Percentiles rank a stretch among this genome's conserved stretches.
phyloP scores from a whole-genome alignment of 768 basidiomycete species.

The Pulveroboletus sp. region DNA sequence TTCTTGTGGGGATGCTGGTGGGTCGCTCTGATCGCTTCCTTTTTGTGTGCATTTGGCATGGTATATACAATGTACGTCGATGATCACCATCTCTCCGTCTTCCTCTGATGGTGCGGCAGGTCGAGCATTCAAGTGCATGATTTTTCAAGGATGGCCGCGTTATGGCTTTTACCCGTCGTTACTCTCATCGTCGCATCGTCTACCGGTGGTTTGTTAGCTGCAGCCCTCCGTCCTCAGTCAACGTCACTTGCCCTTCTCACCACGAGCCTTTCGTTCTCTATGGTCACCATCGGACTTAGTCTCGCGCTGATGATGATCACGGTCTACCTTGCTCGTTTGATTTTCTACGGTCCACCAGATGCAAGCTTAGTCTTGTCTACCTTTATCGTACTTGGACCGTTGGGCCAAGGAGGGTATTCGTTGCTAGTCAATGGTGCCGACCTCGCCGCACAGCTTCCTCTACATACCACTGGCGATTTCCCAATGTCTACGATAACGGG shows the following conservation, averaged over 20 bases:
- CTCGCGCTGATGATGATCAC: constrained; percentile 48
- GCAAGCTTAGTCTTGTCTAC: constrained; percentile 37
- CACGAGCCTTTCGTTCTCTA: constrained; percentile 38
- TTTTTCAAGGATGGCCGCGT: constrained; percentile 36
- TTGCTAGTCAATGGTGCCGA: constrained; percentile 38
- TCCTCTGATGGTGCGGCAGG: constrained; percentile 29
- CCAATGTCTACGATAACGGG: constrained; percentile 34
- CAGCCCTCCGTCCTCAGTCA: constrained; percentile 34
- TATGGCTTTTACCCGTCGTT: constrained; percentile 51
- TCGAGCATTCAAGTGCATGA: constrained; percentile 40
- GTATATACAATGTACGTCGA: constrained; percentile 41
- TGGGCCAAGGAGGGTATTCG: constrained; percentile 49
- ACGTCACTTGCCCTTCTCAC: constrained; percentile 39
- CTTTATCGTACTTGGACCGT: constrained; percentile 49
- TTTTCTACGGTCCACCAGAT: constrained; percentile 39
- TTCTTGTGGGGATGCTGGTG: constrained; percentile 50
- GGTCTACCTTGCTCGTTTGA: constrained; percentile 42
- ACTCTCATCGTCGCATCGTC: constrained; percentile 51
- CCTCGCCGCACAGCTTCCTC: constrained; percentile 32
- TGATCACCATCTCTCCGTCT: not conserved
- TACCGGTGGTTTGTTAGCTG: constrained; percentile 42
- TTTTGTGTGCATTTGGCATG: constrained; percentile 44
- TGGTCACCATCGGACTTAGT: constrained; percentile 42
- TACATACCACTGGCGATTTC: constrained; percentile 28
- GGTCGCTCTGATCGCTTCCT: constrained; percentile 40